Percentiles rank a stretch among this genome's conserved stretches.
These are phyloP conservation scores for Aspergillus neoniger DNA, from an alignment of 2,329 filamentous ascomycete genomes.

Conservation along the genomic window DNA sequence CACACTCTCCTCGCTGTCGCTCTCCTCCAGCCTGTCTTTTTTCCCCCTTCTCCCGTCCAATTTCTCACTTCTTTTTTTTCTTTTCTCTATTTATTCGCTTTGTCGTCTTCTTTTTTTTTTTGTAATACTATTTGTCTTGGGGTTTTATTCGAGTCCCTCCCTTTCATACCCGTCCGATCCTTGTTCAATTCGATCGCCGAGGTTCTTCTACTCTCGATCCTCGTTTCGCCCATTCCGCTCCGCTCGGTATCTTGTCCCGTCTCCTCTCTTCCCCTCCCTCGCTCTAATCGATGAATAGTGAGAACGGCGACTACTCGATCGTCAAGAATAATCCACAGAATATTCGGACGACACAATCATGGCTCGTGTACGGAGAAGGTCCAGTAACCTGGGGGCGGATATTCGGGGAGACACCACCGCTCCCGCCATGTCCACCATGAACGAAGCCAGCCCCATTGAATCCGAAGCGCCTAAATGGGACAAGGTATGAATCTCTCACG, in stretches of 20 bases:
- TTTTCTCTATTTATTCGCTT: not conserved
- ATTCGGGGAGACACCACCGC: slow-evolving; percentile 51
- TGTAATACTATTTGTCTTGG: slow-evolving; percentile 4
- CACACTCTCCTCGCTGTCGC: not conserved
- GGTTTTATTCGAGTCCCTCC: not conserved
- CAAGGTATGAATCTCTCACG: slow-evolving; percentile 27
- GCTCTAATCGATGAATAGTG: not conserved
- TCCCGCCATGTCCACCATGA: slow-evolving; percentile 50
- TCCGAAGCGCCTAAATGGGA: slow-evolving; percentile 31
- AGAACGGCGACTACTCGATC: not conserved
- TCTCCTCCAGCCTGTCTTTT: not conserved
- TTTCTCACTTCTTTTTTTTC: not conserved
- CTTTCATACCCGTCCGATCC: not conserved
- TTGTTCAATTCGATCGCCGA: not conserved
- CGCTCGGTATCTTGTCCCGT: slow-evolving; percentile 1
- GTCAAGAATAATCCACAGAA: not conserved
- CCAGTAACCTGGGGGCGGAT: slow-evolving; percentile 49
- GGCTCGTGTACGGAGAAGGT: slow-evolving; percentile 45
- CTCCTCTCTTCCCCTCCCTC: slow-evolving; percentile 1
- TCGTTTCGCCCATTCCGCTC: slow-evolving; percentile 3
- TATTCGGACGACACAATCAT: slow-evolving; percentile 23
- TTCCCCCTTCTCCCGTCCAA: not conserved
- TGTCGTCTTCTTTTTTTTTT: not conserved
- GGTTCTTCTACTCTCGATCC: not conserved
- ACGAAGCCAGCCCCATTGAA: slow-evolving; percentile 36